phyloP scores from a whole-genome alignment of 257 asterid species.

The Coffea eugenioides region DNA sequence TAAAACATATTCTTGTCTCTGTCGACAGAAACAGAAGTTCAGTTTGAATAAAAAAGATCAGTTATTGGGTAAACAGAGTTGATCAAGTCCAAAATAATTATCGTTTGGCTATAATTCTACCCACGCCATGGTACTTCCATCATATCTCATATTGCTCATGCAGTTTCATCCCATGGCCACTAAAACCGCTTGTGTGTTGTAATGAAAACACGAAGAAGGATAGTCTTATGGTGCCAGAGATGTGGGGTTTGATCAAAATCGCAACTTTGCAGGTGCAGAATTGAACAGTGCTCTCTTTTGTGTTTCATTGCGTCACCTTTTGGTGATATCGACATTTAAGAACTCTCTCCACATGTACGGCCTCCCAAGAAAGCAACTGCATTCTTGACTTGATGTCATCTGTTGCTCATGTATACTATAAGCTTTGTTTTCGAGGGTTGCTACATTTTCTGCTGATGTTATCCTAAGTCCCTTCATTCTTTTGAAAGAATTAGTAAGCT shows the following conservation, averaged over 20 bases:
- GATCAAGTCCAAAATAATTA: neutral
- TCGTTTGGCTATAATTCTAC: neutral
- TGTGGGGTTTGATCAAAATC: neutral
- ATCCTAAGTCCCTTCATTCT: too few species aligned
- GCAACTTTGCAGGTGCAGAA: neutral
- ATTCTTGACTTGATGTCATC: neutral
- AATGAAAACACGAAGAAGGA: neutral
- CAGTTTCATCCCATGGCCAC: neutral
- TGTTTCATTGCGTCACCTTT: neutral
- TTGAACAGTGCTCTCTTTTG: neutral
- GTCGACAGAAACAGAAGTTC: neutral
- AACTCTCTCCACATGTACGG: neutral
- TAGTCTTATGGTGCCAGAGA: neutral
- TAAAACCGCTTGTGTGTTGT: neutral
- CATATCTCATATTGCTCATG: neutral
- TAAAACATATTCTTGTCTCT: neutral
- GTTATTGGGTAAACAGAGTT: too few species aligned
- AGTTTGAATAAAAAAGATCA: too few species aligned
- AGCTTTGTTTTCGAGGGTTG: too few species aligned
- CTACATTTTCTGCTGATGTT: too few species aligned
- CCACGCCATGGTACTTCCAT: neutral
- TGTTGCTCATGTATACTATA: neutral
- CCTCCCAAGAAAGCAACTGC: neutral
- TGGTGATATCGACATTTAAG: neutral
- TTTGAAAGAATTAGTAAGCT: neutral